Percentiles rank a stretch among this genome's conserved stretches.
Evolutionary conservation across 257 asterid genomes (phyloP).

Genomic region (Fraxinus quadrangulata): DNA sequence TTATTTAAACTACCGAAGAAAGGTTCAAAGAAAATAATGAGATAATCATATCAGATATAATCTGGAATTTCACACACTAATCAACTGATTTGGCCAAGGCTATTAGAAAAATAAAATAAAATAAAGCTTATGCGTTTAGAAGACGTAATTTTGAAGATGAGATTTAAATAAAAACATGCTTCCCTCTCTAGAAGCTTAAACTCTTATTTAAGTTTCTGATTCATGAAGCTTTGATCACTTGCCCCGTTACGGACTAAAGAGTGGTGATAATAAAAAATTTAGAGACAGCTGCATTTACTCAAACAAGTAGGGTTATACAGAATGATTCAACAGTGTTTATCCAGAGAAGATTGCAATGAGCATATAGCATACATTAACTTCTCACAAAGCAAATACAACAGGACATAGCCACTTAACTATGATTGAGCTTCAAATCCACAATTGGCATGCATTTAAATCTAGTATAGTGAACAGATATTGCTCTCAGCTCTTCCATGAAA

Average conservation of each 20-base stretch:
- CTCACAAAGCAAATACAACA: not conserved
- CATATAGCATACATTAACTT: not conserved
- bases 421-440: not conserved
- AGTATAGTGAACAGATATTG: not conserved
- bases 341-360: not conserved
- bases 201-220: not conserved
- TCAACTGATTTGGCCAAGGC: not conserved
- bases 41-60: not conserved
- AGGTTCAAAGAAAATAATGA: not conserved
- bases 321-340: not conserved
- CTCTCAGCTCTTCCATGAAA: slow-evolving; percentile 13
- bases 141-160: too few relatives aligned
- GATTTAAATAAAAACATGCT: not conserved
- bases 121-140: too few relatives aligned
- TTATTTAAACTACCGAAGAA: not conserved
- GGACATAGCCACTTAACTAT: not conserved
- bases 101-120: too few relatives aligned
- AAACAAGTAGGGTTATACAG: not conserved
- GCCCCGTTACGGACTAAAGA: not conserved
- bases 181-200: not conserved
- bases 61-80: not conserved
- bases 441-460: not conserved
- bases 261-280: not conserved
- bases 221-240: not conserved
- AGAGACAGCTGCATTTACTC: not conserved